Evolutionary conservation across 441 rosid genomes (phyloP), one percentile per base, ranked within the genome.

Genomic region (Erodium moschatum): DNA sequence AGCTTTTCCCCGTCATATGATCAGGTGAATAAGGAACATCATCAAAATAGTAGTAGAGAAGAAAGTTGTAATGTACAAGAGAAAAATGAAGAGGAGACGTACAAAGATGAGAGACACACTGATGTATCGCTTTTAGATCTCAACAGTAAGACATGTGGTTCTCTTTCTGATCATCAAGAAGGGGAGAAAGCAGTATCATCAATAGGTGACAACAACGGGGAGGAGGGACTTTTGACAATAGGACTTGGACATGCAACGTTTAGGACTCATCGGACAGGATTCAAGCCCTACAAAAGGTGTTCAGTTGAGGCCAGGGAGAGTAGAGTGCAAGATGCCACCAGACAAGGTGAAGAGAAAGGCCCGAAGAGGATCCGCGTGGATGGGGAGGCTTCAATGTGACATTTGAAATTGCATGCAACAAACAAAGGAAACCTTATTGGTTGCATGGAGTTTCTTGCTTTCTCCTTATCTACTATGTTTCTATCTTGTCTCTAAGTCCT

Each of bases 221-320:
- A 78, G 52, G 77, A 69, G 58, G 83, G 83, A 64, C 79, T 86
- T 46, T 83, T 81, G 69, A 83, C 86, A 15, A 75, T 86, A 6
- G 91, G 91, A 63, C 82, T 87, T 42, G 88, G 83, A 77, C 69
- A 76, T 64, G 87, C 74, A 73, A 88, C 78, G 67, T 80, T 85
- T 11, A 84, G 82, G 84, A 76, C 83, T 42, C 80, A 81, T 52
- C 83, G 85, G 67, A 88, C 93, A 46, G 96, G 98, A 70, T 93
- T 93, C 75, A 93, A 89, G 73, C 98, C 97, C 35, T 93, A 93
- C 85, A 93, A 91, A 81, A 85, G 97, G 80, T 93, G 95, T 76
- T 85, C 93, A 0, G 64, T 86, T 75, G 97, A 93, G 84, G 91
- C 90, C 50, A 88, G 74, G 70, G 97, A 93, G 69, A 82, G 74